Conservation (phyloP, 108 stramenopile species). For the Mayamaea pseudoterrestris region DNA sequence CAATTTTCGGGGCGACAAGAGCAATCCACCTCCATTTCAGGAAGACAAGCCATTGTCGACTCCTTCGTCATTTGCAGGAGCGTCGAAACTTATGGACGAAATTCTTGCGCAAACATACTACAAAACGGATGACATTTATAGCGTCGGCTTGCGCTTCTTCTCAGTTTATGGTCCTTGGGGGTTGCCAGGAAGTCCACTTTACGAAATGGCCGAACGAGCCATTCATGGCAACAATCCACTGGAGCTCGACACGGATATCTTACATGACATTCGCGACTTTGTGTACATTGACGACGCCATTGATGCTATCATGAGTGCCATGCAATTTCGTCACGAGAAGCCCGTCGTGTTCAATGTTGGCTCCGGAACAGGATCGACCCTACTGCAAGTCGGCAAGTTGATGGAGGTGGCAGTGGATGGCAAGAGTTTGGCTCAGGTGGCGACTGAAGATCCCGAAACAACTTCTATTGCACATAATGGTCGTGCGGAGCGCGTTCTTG, state of each 20-base stretch:
- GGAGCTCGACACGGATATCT: slow-evolving; percentile 1
- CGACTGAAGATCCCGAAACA: background rate
- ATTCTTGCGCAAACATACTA: slow-evolving; percentile 59
- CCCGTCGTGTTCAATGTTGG: slow-evolving; percentile 75
- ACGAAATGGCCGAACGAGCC: slow-evolving; percentile 67
- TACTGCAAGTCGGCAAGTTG: slow-evolving; percentile 25
- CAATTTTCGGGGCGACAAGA: slow-evolving; percentile 12
- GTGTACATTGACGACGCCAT: slow-evolving; percentile 85
- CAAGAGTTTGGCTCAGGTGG: background rate
- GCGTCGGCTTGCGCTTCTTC: slow-evolving; percentile 75
- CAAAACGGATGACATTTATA: slow-evolving; percentile 53
- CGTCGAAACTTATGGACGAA: slow-evolving; percentile 70
- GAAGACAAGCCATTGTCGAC: slow-evolving; percentile 57
- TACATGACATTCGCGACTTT: slow-evolving; percentile 39
- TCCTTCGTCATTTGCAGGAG: slow-evolving; percentile 51
- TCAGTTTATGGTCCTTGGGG: slow-evolving; percentile 83
- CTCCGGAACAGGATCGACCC: slow-evolving; percentile 34
- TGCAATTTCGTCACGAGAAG: slow-evolving; percentile 47
- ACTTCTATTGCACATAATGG: slow-evolving; percentile 28
- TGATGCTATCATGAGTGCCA: slow-evolving; percentile 65
- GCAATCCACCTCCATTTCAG: slow-evolving; percentile 6
- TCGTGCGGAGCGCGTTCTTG: slow-evolving; percentile 42
- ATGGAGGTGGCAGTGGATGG: slow-evolving; percentile 29
- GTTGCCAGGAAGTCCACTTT: slow-evolving; percentile 51
- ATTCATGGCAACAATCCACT: slow-evolving; percentile 13